Evolutionary conservation across 805 yeast genomes (phyloP), one percentile per base, ranked within the genome.

Genomic region (Naumovozyma castellii): DNA sequence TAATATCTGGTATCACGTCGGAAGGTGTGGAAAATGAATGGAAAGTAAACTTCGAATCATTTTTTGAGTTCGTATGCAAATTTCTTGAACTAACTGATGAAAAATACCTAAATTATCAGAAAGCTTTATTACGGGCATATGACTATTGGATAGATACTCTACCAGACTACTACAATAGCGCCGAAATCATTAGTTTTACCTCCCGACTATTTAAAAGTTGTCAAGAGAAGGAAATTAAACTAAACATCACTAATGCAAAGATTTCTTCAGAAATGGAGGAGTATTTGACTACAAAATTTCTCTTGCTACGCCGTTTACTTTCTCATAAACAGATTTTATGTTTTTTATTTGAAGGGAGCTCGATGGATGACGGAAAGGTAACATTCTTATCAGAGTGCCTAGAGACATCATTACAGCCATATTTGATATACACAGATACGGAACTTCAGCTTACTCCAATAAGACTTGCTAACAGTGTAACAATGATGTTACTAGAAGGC

Each of bases 381-480:
- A 30, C 39, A 37, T 67, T 81, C 50, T 59, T 76, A 25, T 57
- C 68, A 13, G 61, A 66, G 34, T 53, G 77, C 19, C 67, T 79
- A 6, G 64, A 64, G 19, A 74, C 84, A 80, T 60, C 79, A 0
- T 63, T 80, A 59, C 76, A 76, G 39, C 74, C 80, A 6, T 69
- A 77, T 33, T 53, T 66, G 29, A 71, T 75, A 5, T 68, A 72
- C 1, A 61, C 62, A 15, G 50, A 62, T 33, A 83, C 36, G 3
- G n/a, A 75, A 50, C 48, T 76, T 18, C 84, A 77, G 34, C 73
- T 81, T 14, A 56, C 48, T 5, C 41, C 57, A 9, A 44, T 78
- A 1, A 69, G 94, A 57, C 62, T 83, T 45, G 81, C 87, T 0
- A 69, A 75, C 41, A 73, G 80, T 16, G 66, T 78, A 18, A 53